Conservation (phyloP, 129 eudicot genomes). For the Flaveria bidentis region DNA sequence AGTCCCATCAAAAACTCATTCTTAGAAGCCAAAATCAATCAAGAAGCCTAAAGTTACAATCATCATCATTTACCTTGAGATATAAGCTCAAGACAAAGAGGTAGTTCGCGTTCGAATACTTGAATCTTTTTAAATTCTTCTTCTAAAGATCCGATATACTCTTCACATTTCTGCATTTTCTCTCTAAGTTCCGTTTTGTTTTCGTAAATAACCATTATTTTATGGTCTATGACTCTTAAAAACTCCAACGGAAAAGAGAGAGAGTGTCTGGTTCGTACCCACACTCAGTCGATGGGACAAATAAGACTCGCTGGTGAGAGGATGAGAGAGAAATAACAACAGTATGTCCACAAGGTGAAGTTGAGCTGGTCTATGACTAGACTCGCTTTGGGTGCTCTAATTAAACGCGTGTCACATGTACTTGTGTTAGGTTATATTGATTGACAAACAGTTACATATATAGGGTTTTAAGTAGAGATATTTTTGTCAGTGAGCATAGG, state of each 20-base stretch:
- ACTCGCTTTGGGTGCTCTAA: too few relatives aligned
- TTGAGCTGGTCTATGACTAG: too few relatives aligned
- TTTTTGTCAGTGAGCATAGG: constrained; percentile 36
- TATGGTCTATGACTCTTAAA: not conserved
- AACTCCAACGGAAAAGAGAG: too few relatives aligned
- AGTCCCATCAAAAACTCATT: not conserved
- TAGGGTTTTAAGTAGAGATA: constrained; percentile 20
- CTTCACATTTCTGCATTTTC: constrained; percentile 48
- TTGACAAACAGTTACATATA: not conserved
- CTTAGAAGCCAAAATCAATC: too few relatives aligned
- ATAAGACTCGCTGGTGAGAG: too few relatives aligned
- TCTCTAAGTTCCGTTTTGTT: constrained; percentile 32
- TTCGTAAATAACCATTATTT: constrained; percentile 31
- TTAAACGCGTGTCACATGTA: not conserved
- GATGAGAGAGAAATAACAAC: not conserved
- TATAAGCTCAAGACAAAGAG: constrained; percentile 84
- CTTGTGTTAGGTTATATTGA: not conserved
- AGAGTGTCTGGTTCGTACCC: too few relatives aligned
- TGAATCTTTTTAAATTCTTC: constrained; percentile 76
- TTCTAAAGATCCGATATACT: constrained; percentile 59
- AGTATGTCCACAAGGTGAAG: too few relatives aligned
- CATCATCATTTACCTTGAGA: constrained; percentile 53
- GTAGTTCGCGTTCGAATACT: constrained; percentile 85
- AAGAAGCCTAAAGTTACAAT: too few relatives aligned
- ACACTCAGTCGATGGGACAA: too few relatives aligned